A percentile compares a stretch with the other conserved stretches of the same genome.
Conservation (phyloP, 2,329 filamentous ascomycete genomes). For the Chalaropsis ovoidea region DNA sequence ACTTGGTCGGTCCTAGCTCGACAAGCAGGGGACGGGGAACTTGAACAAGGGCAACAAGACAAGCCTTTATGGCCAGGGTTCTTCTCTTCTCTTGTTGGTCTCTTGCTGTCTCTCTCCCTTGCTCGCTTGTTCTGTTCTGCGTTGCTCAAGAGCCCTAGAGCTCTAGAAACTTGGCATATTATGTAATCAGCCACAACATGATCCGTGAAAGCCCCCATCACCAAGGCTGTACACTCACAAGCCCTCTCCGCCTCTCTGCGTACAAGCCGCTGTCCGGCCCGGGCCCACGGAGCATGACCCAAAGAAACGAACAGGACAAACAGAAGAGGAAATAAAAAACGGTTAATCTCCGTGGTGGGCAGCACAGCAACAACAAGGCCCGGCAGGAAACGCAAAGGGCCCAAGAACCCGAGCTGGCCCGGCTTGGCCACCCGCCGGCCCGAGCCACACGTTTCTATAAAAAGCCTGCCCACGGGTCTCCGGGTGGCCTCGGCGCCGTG, state of each 20-base stretch:
- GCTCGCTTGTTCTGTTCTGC: too few species aligned
- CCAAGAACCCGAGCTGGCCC: neutral
- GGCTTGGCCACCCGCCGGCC: neutral
- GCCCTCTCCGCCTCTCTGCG: neutral
- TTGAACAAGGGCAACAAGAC: neutral
- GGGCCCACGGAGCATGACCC: neutral
- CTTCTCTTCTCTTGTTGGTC: too few species aligned
- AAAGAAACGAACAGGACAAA: neutral
- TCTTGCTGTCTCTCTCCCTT: neutral
- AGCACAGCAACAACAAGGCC: neutral
- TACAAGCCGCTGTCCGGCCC: neutral
- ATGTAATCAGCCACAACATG: neutral
- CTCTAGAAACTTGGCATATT: neutral
- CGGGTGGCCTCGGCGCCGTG: neutral
- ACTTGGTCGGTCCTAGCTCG: neutral
- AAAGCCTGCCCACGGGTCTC: neutral
- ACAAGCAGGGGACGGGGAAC: neutral
- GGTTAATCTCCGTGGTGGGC: neutral
- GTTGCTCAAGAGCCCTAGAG: too few species aligned
- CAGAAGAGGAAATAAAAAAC: neutral
- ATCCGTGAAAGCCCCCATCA: neutral
- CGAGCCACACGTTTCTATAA: slow-evolving; percentile 4
- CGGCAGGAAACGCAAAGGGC: neutral
- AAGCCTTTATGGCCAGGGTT: neutral
- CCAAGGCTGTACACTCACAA: neutral